Evolutionary conservation across 306 rosid genomes (phyloP).

Genomic region (Canavalia ensiformis): DNA sequence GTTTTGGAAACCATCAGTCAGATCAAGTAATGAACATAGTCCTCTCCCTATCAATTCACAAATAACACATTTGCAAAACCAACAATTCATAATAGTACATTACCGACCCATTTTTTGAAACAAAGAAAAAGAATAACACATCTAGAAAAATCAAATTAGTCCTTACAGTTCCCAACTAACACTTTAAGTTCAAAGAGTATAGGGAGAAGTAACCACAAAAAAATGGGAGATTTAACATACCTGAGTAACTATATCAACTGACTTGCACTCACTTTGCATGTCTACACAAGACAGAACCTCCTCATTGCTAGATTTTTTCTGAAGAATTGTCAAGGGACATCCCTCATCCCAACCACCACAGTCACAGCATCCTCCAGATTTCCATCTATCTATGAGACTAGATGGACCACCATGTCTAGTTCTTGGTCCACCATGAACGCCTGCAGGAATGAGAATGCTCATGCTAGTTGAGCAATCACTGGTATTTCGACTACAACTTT

Average conservation of each 20-base stretch:
- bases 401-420: neutral
- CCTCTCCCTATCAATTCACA: neutral
- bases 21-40: neutral
- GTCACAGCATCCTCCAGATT: conserved; percentile 12
- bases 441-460: conserved; percentile 24
- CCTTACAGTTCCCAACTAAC: neutral
- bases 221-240: neutral
- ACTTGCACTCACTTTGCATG: neutral
- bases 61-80: too few species aligned
- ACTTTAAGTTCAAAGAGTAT: neutral
- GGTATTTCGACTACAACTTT: neutral
- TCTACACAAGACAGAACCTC: neutral
- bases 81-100: neutral
- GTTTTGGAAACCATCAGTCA: neutral
- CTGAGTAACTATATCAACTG: conserved; percentile 16
- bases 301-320: conserved; percentile 13
- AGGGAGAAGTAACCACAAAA: neutral
- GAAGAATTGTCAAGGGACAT: conserved; percentile 15
- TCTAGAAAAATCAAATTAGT: neutral
- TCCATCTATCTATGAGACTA: conserved; percentile 28
- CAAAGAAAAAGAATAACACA: neutral
- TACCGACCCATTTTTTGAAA: neutral
- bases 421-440: conserved; percentile 31
- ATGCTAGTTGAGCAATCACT: neutral
- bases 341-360: conserved; percentile 40